These are phyloP conservation scores for Coniochaeta hoffmannii DNA, from an alignment of 2,329 filamentous ascomycete species.

Conservation along the genomic window DNA sequence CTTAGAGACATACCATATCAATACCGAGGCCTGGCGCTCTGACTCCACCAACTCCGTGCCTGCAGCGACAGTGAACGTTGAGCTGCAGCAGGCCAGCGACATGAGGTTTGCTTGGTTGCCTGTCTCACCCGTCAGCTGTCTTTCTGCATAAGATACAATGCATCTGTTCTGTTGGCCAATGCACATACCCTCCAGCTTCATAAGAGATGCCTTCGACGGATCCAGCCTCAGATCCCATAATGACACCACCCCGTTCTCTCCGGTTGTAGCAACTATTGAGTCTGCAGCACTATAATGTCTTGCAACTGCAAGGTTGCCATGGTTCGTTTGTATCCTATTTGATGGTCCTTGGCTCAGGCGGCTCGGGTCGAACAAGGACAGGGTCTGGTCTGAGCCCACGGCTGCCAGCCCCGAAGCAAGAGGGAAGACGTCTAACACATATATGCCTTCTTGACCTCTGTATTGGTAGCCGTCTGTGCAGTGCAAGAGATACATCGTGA, in stretches of 20 bases:
- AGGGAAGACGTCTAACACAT: constrained; percentile 52
- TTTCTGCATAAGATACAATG: constrained; percentile 23
- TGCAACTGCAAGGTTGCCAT: constrained; percentile 58
- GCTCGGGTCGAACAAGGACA: constrained; percentile 56
- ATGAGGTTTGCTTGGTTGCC: constrained; percentile 33
- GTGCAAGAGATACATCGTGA: constrained; percentile 33
- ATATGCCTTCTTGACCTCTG: constrained; percentile 34
- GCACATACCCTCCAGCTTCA: constrained; percentile 34
- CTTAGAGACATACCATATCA: constrained; percentile 46
- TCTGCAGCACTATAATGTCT: constrained; percentile 44
- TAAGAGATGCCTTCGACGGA: constrained; percentile 28
- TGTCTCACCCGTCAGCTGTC: constrained; percentile 7
- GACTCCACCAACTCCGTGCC: constrained; percentile 66
- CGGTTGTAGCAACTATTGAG: constrained; percentile 58
- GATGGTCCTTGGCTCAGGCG: constrained; percentile 45
- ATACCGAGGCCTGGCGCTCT: constrained; percentile 52
- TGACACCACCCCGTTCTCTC: constrained; percentile 60
- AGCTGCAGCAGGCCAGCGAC: constrained; percentile 54
- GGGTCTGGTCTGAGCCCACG: constrained; percentile 63
- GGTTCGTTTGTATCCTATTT: constrained; percentile 40
- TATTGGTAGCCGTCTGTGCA: constrained; percentile 31
- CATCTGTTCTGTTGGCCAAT: neutral
- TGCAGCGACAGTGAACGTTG: constrained; percentile 55
- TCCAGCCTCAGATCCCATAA: constrained; percentile 57
- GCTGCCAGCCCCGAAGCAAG: constrained; percentile 44